Percentiles rank a stretch among this genome's conserved stretches.
Evolutionary conservation across 306 rosid species (phyloP).

Genomic region (Quercus bicolor): DNA sequence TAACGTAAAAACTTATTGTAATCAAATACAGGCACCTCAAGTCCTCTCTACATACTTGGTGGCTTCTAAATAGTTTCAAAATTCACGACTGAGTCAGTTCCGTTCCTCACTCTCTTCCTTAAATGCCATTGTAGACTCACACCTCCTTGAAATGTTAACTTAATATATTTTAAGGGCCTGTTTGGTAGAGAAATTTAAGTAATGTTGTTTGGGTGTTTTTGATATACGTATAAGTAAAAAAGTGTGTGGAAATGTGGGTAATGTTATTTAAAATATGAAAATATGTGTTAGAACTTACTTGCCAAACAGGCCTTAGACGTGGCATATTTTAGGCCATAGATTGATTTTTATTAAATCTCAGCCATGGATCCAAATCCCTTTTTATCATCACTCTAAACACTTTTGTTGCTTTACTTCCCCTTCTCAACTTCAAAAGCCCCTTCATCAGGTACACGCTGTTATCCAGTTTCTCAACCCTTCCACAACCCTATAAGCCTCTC

Average conservation of each 20-base stretch:
- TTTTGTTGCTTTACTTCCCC: constrained; percentile 64
- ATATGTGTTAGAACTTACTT: no score
- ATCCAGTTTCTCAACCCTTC: constrained; percentile 30
- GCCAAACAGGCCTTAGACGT: no score
- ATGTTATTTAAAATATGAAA: no score
- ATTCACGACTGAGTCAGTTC: constrained; percentile 66
- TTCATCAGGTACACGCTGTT: constrained; percentile 67
- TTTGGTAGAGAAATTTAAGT: rapidly evolving
- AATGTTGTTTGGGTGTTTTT: no score
- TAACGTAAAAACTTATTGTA: constrained; percentile 70
- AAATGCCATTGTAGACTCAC: constrained; percentile 47
- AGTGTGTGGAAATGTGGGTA: rapidly evolving
- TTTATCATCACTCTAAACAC: constrained; percentile 51
- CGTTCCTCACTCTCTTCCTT: constrained; percentile 57
- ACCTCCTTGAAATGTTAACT: constrained; percentile 26
- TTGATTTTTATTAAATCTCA: no score
- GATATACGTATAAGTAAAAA: no score
- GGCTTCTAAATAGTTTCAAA: constrained; percentile 79
- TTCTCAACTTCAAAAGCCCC: constrained; percentile 70
- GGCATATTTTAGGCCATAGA: no score
- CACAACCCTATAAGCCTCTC: no score
- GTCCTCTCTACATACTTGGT: constrained; percentile 72
- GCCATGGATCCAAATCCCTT: no score
- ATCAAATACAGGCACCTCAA: constrained; percentile 85
- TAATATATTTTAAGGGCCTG: no score